These are phyloP conservation scores for Sugiyamaella chiloensis DNA, from an alignment of 805 yeast species.

Conservation along the genomic window DNA sequence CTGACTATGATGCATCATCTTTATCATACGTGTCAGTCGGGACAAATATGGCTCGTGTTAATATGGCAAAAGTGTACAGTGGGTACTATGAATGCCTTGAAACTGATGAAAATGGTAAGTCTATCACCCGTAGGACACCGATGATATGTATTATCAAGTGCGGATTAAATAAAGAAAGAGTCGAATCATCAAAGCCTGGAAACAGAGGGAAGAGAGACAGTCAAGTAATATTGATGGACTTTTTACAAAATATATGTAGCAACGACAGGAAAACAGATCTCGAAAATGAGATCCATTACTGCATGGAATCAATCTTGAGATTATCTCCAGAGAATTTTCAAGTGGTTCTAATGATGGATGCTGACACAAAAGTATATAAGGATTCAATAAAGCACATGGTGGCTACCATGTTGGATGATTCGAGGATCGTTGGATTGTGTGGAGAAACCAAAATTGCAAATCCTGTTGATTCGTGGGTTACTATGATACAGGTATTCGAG, in stretches of 20 bases:
- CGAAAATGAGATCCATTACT: conserved; percentile 71
- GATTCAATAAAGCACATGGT: conserved; percentile 87
- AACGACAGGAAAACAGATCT: conserved; percentile 93
- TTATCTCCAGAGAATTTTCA: conserved; percentile 81
- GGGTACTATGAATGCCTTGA: conserved; percentile 73
- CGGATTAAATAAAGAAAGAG: conserved; percentile 73
- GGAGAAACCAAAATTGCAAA: conserved; percentile 93
- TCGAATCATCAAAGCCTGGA: conserved; percentile 71
- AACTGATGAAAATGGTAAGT: conserved; percentile 57
- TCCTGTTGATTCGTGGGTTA: conserved; percentile 80
- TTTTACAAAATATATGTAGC: conserved; percentile 80
- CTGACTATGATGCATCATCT: conserved; percentile 60
- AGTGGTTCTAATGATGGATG: conserved; percentile 86
- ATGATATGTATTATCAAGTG: conserved; percentile 76
- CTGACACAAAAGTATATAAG: conserved; percentile 85
- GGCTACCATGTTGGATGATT: conserved; percentile 85
- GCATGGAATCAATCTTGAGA: conserved; percentile 81
- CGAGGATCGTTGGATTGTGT: conserved; percentile 85
- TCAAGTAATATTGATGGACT: conserved; percentile 86
- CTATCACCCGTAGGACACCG: conserved; percentile 53
- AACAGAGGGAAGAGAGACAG: conserved; percentile 93
- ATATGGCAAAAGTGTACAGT: conserved; percentile 81
- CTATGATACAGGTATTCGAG: conserved; percentile 90
- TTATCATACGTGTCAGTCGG: conserved; percentile 84
- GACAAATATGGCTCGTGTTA: conserved; percentile 70